Conservation (phyloP, 75 land plant species). For the Pinus taeda region DNA sequence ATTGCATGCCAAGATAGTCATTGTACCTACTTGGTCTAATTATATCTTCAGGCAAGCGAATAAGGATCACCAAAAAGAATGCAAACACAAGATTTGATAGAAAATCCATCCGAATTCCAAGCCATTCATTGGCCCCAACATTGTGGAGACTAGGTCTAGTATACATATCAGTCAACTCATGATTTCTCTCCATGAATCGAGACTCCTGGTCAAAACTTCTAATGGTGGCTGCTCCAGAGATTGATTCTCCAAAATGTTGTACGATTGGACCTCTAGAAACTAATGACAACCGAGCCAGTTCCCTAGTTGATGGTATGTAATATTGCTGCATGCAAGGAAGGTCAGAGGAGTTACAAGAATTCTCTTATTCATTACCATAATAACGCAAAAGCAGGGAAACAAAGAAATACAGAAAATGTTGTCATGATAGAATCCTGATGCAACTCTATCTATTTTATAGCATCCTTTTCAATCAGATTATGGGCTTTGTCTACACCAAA, state of each 20-base stretch:
- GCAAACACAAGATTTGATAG: slow-evolving; percentile 53
- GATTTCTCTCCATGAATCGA: slow-evolving; percentile 44
- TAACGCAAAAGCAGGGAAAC: too few species aligned
- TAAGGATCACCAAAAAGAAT: slow-evolving; percentile 56
- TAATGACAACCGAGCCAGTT: slow-evolving; percentile 47
- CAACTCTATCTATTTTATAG: background rate
- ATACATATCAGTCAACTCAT: slow-evolving; percentile 45
- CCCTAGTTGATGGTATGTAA: slow-evolving; percentile 65
- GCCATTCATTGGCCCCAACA: slow-evolving; percentile 81
- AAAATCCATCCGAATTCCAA: slow-evolving; percentile 70
- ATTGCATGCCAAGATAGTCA: background rate
- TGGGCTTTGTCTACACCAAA: background rate
- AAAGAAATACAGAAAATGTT: too few species aligned
- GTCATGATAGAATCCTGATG: too few species aligned
- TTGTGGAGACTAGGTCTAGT: slow-evolving; percentile 60
- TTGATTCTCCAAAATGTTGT: slow-evolving; percentile 69
- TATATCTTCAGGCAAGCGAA: slow-evolving; percentile 60
- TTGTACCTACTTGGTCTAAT: slow-evolving; percentile 55
- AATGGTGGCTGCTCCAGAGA: slow-evolving; percentile 63
- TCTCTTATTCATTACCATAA: background rate
- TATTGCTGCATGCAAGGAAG: slow-evolving; percentile 38
- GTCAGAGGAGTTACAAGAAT: background rate
- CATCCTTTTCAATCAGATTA: background rate
- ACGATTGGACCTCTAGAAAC: slow-evolving; percentile 59
- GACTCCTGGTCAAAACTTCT: slow-evolving; percentile 59